Base-by-base conservation (phyloP, 2,329 filamentous ascomycete species). In the Trichoderma simmonsii region DNA sequence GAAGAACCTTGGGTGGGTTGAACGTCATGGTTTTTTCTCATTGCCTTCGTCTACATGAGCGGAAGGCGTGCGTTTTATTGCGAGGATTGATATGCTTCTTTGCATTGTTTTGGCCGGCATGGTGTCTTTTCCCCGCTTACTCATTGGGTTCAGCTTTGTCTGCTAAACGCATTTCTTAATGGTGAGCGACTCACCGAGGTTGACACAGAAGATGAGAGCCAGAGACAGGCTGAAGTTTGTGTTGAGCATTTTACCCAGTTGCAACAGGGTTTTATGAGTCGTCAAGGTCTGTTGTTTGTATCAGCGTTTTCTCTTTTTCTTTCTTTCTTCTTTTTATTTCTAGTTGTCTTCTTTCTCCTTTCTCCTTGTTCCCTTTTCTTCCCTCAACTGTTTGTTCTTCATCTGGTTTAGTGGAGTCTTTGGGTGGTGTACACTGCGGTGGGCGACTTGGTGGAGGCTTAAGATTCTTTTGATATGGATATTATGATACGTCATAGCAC, bases 401-500 rank as follows among this genome's bases (percentile, higher is more conserved):
- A 39, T 30, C 71, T 34, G 32, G 36, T 21, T 15, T 9, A 56
- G 48, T 51, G 67, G 65, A 67, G 69, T 72, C 34, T 61, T 39
- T 39, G 30, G 54, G 65, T 48, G 36, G 48, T 60, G 57, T 51
- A 39, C 61, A 69, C 56, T 60, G 66, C 28, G 57, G 57, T n/a
- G 62, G 71, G 51, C 34, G 32, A 60, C 18, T 39, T 48, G 65
- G 56, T 12, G 61, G 39, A 74, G 73, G 73, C 73, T 75, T 51
- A 24, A 61, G 56, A 56, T 30, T 67, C 21, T 57, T 67, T 57
- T 21, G 36, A 39, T 60, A 32, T 36, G 34, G 34, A 36, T 69
- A 70, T 54, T 60, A 60, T 69, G 64, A 70, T 56, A 72, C 71
- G 71, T 72, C 77, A 79, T 78, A 77, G 77, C 73, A 77, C 75